Percentiles rank a stretch among this genome's conserved stretches.
phyloP scores from a whole-genome alignment of 805 yeast genomes.

The Candida methanosorbosa region DNA sequence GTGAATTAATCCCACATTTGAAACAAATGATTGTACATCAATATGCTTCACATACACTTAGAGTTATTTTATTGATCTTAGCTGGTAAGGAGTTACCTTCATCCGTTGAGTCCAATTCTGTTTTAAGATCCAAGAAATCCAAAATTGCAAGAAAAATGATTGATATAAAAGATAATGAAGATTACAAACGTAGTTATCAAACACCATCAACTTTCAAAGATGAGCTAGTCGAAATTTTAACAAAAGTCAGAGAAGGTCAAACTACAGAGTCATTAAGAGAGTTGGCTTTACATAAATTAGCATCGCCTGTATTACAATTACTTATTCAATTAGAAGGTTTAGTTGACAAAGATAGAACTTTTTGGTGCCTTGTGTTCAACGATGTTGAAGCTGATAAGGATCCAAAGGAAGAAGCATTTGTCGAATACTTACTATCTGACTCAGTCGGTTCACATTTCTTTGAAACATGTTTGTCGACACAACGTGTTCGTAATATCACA shows the following conservation, averaged over 20 bases:
- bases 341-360: constrained; percentile 61
- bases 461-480: constrained; percentile 57
- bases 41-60: constrained; percentile 82
- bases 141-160: constrained; percentile 91
- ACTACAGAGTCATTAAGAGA: constrained; percentile 50
- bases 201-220: constrained; percentile 62
- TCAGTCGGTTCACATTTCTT: constrained; percentile 92
- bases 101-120: constrained; percentile 56
- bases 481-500: constrained; percentile 60
- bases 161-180: constrained; percentile 72
- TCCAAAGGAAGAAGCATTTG: constrained; percentile 64
- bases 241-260: constrained; percentile 27
- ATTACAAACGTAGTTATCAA: constrained; percentile 57
- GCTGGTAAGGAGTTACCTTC: constrained; percentile 78
- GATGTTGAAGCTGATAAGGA: constrained; percentile 41
- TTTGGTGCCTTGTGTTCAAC: constrained; percentile 59
- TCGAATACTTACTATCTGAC: constrained; percentile 77
- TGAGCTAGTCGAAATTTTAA: constrained; percentile 44
- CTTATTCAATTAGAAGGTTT: constrained; percentile 74
- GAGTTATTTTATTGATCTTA: constrained; percentile 61
- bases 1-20: constrained; percentile 56
- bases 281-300: constrained; percentile 66
- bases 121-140: constrained; percentile 73
- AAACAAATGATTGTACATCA: constrained; percentile 58
- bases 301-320: constrained; percentile 83